Base-by-base conservation (phyloP, 1,139 yeast species). In the Tardiomyces digboiensis region DNA sequence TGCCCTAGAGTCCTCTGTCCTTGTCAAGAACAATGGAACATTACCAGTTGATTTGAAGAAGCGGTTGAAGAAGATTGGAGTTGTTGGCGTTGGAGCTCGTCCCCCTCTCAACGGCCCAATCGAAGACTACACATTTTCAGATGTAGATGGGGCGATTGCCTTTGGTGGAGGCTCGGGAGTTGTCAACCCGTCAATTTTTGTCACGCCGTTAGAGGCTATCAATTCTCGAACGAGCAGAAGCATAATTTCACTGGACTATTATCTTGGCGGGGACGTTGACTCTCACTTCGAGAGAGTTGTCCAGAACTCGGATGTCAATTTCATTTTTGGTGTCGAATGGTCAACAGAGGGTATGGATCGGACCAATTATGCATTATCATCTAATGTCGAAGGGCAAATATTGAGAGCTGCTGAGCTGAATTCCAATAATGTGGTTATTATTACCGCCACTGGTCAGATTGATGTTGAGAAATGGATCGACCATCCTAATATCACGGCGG, bases 361-460 rank as follows among this genome's bases (percentile, higher is more conserved):
- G 29, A 69, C 71, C 52, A 76, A 78, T 53, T 58, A 70, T 14
- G 68, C 80, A 0, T 59, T 78, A 43, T 78, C 83, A 83, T 75
- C 76, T 50, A 75, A 76, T 51, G 82, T 80, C 2, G 83, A 78
- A 49, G 71, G 68, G 41, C 64, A 77, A 46, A 78, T 79, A 44
- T 58, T 65, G 33, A 64, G 59, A 23, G 68, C 79, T 40, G 75
- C 80, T 1, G 67, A 64, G 39, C 65, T 65, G 47, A 74, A 78
- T 52, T 64, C 62, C 29, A 78, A 76, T 53, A 78, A 81, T 2
- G 66, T 79, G 16, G 79, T 79, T 39, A 75, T 78, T 2, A 70
- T 79, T n/a, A 73, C 74, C 44, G 59, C 82, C 0, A 78, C 77
- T 7, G 84, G 83, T 0, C 80, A 81, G 1, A 76, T 78, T 18